phyloP scores from a whole-genome alignment of 176 grass and related monocot genomes.

The Oryza glumipatula region DNA sequence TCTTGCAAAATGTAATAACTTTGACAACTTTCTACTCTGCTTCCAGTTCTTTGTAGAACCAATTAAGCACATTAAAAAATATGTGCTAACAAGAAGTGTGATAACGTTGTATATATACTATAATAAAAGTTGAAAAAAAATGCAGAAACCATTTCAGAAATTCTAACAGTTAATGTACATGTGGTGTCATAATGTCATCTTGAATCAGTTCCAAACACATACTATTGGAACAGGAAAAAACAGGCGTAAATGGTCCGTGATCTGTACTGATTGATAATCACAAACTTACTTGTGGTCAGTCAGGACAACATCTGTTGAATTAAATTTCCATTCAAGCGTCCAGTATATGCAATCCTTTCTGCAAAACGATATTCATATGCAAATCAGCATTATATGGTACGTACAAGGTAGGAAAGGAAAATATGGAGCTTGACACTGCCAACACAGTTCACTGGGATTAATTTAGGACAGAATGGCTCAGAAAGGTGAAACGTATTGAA shows the following conservation, averaged over 20 bases:
- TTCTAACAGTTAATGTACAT: background rate
- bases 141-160: background rate
- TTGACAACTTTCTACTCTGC: background rate
- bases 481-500: background rate
- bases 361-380: conserved; percentile 37
- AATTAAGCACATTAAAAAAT: background rate
- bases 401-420: background rate
- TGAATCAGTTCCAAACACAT: background rate
- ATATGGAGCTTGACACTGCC: background rate
- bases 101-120: background rate
- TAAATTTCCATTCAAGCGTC: conserved; percentile 89
- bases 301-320: conserved; percentile 61
- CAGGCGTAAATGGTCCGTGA: background rate
- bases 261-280: background rate
- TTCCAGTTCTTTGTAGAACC: background rate
- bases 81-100: background rate
- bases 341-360: conserved; percentile 82
- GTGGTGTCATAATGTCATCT: background rate
- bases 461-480: background rate
- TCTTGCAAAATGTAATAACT: background rate
- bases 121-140: background rate
- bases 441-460: background rate
- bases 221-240: background rate
- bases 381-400: background rate
- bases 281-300: conserved; percentile 79